Evolutionary conservation across 1,284 basidiomycete species (phyloP).

Genomic region (Irpex sp.): DNA sequence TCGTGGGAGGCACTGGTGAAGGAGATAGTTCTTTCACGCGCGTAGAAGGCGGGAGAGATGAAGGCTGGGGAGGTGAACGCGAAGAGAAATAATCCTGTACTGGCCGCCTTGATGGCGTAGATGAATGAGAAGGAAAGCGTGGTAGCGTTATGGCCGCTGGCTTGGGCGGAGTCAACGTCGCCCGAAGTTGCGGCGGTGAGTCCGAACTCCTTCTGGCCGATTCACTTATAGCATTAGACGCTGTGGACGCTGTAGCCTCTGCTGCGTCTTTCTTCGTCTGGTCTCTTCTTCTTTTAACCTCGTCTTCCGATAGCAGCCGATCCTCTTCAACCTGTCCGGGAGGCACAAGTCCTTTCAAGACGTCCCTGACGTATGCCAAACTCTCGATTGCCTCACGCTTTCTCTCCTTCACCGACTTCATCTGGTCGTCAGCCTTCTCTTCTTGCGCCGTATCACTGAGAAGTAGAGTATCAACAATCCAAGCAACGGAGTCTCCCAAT

Average conservation of each 20-base stretch:
- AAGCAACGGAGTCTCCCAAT: slow-evolving; percentile 63
- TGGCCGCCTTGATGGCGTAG: slow-evolving; percentile 12
- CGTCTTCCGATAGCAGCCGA: slow-evolving; percentile 54
- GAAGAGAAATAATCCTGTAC: slow-evolving; percentile 18
- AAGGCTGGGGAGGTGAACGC: slow-evolving; percentile 10
- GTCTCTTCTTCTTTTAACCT: slow-evolving; percentile 27
- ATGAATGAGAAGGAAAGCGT: slow-evolving; percentile 19
- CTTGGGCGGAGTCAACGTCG: slow-evolving; percentile 19
- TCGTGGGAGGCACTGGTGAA: slow-evolving; percentile 9
- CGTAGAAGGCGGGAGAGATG: background rate
- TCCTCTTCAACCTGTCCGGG: slow-evolving; percentile 54
- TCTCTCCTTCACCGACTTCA: slow-evolving; percentile 36
- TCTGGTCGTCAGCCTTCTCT: slow-evolving; percentile 34
- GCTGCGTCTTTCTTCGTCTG: slow-evolving; percentile 24
- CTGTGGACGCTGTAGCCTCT: slow-evolving; percentile 20
- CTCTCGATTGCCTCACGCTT: slow-evolving; percentile 70
- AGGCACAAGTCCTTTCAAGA: slow-evolving; percentile 50
- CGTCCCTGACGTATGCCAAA: slow-evolving; percentile 69
- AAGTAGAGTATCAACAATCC: slow-evolving; percentile 67
- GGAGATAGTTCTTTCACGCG: background rate
- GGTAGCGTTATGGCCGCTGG: slow-evolving; percentile 23
- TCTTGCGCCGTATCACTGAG: slow-evolving; percentile 47
- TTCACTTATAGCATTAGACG: slow-evolving; percentile 4
- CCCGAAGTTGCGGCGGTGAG: slow-evolving; percentile 4
- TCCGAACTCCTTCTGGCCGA: slow-evolving; percentile 11